Base-by-base conservation (phyloP, 257 asterid genomes). In the Verbena officinalis region DNA sequence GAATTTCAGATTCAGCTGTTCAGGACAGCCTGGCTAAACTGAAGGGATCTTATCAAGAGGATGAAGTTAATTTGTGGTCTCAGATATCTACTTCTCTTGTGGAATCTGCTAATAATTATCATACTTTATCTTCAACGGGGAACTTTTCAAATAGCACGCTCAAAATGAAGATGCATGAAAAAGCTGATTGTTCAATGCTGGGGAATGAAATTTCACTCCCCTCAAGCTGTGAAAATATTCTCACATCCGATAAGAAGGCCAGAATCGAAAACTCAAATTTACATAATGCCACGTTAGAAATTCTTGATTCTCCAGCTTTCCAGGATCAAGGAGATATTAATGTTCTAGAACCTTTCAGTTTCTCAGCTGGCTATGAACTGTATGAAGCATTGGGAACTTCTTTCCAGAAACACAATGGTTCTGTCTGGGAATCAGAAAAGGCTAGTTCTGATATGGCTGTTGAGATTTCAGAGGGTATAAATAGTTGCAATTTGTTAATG, bases 381-480 rank as follows among this genome's bases (percentile, higher is more conserved):
- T 86, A 77, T 57, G 99, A 90, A 81, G 99, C 94, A 56, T 44
- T 93, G 58, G 96, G 96, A 57, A 86, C 90, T 20, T 78, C 85
- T 44, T 86, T 90, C 55, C 84, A 55, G 75, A 84, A 83, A 48
- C 86, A 75, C 60, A 45, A 68, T 59, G 58, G 62, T 59, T 63
- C 54, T 45, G 66, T 72, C 31, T 76, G 84, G 86, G 91, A 73
- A 59, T 67, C 72, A 30, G 84, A 71, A 55, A 73, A 73, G 30
- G 49, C 31, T 21, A 75, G 75, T 57, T 67, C 81, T 15, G 87
- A 78, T 63, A 74, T 77, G 88, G 81, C 81, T 23, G 65, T 77
- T 27, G 96, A 82, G 60, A 75, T 82, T 69, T 79, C 95, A 1
- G 87, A 83, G 80, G 90, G 76, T 62, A 79, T 75, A 55, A 76